Base-by-base conservation (phyloP, 2,329 filamentous ascomycete genomes). In the Claviceps quebecensis region DNA sequence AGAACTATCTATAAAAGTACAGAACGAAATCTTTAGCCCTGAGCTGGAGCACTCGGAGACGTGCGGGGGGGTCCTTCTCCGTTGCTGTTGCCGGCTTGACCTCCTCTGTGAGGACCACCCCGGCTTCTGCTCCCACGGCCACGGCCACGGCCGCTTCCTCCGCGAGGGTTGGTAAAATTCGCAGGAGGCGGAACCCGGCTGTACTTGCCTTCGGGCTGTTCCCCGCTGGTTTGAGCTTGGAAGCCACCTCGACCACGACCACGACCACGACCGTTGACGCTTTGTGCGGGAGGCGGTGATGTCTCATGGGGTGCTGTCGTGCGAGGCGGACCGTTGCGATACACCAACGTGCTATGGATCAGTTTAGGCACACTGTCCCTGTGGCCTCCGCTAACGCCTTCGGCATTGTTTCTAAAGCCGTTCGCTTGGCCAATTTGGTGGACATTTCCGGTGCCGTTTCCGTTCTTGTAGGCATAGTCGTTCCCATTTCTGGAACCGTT, bases 161-260 rank as follows among this genome's bases (percentile, higher is more conserved):
- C 65, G 29, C 68, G 68, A 22, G 66, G 60, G 17, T 67, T 59
- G 55, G 83, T 74, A 13, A 85, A 65, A 44, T 63, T 74, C 1
- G 76, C 65, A 1, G 83, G 83, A 22, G 83, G 83, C 34, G 80
- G 78, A 7, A 83, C 76, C 16, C 74, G 74, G 53, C 72, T 73
- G 59, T 78, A 83, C 37, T 63, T 64, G 6, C 51, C 54, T 45
- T 60, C 59, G 53, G 60, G 59, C 19, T 60, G 47, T 26, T 44
- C 52, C 5, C 50, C 48, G 13, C 50, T 48, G n/a, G 48, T 19
- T 7, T 53, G 50, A 23, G 55, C 60, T 34, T 59, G 56, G 8
- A 56, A 47, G 45, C 53, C 60, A 22, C 64, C 60, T 34, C 29
- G 29, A 5, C 67, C 65, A 19, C 65, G 65, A n/a, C 62, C 59